These are phyloP conservation scores for Sporisorium graminicola DNA, from an alignment of 1,284 basidiomycete genomes.

Conservation along the genomic window DNA sequence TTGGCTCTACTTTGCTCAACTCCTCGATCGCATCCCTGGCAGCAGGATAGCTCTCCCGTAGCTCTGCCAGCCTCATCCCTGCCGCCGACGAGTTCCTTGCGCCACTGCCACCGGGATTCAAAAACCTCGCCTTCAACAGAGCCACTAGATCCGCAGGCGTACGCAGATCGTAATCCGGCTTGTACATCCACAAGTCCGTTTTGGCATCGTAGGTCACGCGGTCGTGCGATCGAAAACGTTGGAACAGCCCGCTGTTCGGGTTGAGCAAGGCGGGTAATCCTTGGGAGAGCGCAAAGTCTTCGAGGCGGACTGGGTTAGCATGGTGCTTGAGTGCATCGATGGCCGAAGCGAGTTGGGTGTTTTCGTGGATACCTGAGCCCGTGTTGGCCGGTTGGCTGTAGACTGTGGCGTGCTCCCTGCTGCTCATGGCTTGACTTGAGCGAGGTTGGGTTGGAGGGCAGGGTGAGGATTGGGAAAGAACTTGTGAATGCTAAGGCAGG, in stretches of 20 bases:
- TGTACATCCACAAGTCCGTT: slow-evolving; percentile 85
- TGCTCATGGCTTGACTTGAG: slow-evolving; percentile 18
- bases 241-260: slow-evolving; percentile 78
- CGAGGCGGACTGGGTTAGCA: slow-evolving; percentile 83
- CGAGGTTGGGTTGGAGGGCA: not conserved
- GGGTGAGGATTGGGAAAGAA: not conserved
- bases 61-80: slow-evolving; percentile 83
- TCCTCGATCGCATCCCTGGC: slow-evolving; percentile 72
- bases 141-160: slow-evolving; percentile 84
- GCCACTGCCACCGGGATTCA: slow-evolving; percentile 48
- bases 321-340: slow-evolving; percentile 81
- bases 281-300: slow-evolving; percentile 84
- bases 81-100: slow-evolving; percentile 43
- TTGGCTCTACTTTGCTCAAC: slow-evolving; percentile 55
- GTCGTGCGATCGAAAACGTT: slow-evolving; percentile 84
- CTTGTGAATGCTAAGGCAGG: not conserved
- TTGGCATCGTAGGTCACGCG: slow-evolving; percentile 82
- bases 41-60: slow-evolving; percentile 91
- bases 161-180: slow-evolving; percentile 86
- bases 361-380: slow-evolving; percentile 82
- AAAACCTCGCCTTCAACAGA: slow-evolving; percentile 74
- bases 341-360: slow-evolving; percentile 87
- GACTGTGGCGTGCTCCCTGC: slow-evolving; percentile 70
- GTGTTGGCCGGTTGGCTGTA: slow-evolving; percentile 88
- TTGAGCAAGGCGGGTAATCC: slow-evolving; percentile 77